Evolutionary conservation across 169 alveolate genomes (phyloP).

Genomic region (Cryptosporidium parvum): DNA sequence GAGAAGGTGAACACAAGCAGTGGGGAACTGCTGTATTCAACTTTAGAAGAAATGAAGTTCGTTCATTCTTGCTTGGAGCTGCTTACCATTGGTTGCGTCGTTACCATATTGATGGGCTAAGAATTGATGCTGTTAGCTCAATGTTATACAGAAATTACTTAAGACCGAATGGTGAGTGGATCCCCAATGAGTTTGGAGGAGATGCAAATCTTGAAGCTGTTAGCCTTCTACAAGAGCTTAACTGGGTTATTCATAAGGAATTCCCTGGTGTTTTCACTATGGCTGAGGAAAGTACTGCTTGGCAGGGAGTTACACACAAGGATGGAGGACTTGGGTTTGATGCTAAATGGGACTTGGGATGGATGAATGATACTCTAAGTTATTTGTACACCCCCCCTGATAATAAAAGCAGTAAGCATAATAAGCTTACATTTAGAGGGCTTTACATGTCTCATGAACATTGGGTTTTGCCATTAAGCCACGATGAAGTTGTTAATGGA

Average conservation of each 20-base stretch:
- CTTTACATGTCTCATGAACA: conserved; percentile 83
- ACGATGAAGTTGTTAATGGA: conserved; percentile 84
- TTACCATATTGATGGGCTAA: conserved; percentile 83
- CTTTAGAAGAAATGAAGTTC: conserved; percentile 81
- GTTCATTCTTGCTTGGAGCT: conserved; percentile 83
- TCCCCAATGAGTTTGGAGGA: conserved; percentile 84
- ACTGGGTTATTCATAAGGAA: conserved; percentile 84
- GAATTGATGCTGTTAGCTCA: conserved; percentile 83
- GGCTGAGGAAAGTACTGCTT: conserved; percentile 84
- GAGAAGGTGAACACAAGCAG: conserved; percentile 83
- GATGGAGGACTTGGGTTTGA: conserved; percentile 82
- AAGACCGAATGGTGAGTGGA: conserved; percentile 81
- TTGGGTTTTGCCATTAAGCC: conserved; percentile 82
- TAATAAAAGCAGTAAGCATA: conserved; percentile 78
- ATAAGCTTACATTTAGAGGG: conserved; percentile 83
- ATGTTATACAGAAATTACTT: conserved; percentile 81
- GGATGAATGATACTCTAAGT: conserved; percentile 84
- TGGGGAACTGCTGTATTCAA: conserved; percentile 85
- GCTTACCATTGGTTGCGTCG: conserved; percentile 84
- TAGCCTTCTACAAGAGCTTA: conserved; percentile 80
- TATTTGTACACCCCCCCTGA: conserved; percentile 80
- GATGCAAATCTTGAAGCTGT: conserved; percentile 84
- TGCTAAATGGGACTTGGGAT: conserved; percentile 84
- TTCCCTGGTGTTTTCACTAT: conserved; percentile 83
- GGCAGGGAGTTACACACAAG: conserved; percentile 83